Conservation (phyloP, 2,329 filamentous ascomycete genomes). For the Colletotrichum sp. region DNA sequence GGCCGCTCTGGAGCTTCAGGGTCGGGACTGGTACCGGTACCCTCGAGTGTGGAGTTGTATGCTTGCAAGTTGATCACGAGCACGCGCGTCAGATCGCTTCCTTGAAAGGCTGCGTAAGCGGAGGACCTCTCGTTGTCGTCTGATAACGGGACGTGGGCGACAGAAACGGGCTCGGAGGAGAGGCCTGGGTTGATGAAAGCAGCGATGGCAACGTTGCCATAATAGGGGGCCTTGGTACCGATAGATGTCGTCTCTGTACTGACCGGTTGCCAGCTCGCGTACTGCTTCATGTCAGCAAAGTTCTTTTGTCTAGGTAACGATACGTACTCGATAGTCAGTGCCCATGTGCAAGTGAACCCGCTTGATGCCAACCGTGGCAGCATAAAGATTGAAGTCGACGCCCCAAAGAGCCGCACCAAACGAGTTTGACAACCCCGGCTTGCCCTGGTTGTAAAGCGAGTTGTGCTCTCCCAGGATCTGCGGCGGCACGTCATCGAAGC, state of each 20-base stretch:
- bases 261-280: conserved; percentile 66
- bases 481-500: conserved; percentile 53
- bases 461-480: conserved; percentile 68
- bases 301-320: not conserved
- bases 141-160: conserved; percentile 52
- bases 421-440: conserved; percentile 65
- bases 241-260: conserved; percentile 50
- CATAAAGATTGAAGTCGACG: conserved; percentile 66
- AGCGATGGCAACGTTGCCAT: conserved; percentile 65
- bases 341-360: conserved; percentile 70
- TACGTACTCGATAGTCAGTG: conserved; percentile 59
- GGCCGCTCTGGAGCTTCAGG: conserved; percentile 32
- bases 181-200: conserved; percentile 56
- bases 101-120: conserved; percentile 61
- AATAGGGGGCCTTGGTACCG: conserved; percentile 69
- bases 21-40: conserved; percentile 33
- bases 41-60: conserved; percentile 63
- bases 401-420: conserved; percentile 72
- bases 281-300: conserved; percentile 34
- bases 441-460: conserved; percentile 66
- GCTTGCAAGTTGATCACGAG: conserved; percentile 62
- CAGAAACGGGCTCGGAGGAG: conserved; percentile 37
- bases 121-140: conserved; percentile 41
- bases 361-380: conserved; percentile 58
- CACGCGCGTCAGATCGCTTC: conserved; percentile 48